A percentile compares a stretch with the other conserved stretches of the same genome.
These are phyloP conservation scores for Yarrowia alimentaria DNA, from an alignment of 805 yeast genomes.

Conservation along the genomic window DNA sequence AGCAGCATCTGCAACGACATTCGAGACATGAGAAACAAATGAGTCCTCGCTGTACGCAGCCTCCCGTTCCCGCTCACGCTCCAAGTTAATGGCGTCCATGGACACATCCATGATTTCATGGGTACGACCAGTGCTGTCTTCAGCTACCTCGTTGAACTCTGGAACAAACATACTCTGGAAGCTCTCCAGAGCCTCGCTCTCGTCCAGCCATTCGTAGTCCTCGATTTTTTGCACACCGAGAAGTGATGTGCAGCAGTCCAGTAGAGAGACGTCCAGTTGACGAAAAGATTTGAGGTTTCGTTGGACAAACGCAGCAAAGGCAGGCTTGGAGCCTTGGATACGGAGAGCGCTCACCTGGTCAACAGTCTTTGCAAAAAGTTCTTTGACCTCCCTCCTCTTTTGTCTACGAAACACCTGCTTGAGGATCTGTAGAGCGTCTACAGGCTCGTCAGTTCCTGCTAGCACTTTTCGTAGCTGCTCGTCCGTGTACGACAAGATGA, in stretches of 20 bases:
- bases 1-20: not conserved
- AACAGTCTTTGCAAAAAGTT: not conserved
- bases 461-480: not conserved
- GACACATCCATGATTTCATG: not conserved
- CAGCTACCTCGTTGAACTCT: not conserved
- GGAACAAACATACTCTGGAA: slow-evolving; percentile 19
- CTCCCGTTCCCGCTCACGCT: no score
- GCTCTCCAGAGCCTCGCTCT: slow-evolving; percentile 3
- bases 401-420: not conserved
- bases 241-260: slow-evolving; percentile 10
- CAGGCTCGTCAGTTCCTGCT: not conserved
- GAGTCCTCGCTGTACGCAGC: no score
- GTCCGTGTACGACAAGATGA: not conserved
- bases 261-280: slow-evolving; percentile 8
- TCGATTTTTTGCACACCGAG: slow-evolving; percentile 11
- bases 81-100: no score
- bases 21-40: not conserved
- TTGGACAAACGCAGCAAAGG: slow-evolving; percentile 12
- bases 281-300: slow-evolving; percentile 14
- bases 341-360: not conserved
- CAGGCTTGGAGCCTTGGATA: not conserved
- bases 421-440: not conserved
- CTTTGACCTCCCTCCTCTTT: not conserved
- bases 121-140: not conserved
- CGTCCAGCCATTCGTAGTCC: slow-evolving; percentile 23